Percentiles rank a stretch among this genome's conserved stretches.
phyloP scores from a whole-genome alignment of 306 rosid species.

The Luffa acutangula region DNA sequence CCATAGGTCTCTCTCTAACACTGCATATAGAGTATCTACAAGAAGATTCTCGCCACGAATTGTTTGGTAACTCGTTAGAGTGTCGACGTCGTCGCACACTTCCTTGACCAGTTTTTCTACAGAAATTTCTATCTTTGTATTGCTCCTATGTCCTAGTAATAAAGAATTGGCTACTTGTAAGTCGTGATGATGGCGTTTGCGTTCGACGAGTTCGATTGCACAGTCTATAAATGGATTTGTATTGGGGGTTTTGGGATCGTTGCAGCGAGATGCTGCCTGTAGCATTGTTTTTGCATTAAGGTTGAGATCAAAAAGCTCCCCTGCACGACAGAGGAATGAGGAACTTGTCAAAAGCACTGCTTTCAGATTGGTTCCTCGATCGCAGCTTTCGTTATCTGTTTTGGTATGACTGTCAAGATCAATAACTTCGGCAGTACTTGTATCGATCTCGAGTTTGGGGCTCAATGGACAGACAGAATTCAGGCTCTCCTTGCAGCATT shows the following conservation, averaged over 20 bases:
- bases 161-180: constrained; percentile 32
- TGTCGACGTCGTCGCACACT: constrained; percentile 33
- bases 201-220: constrained; percentile 54
- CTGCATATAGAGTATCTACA: constrained; percentile 36
- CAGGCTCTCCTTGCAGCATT: constrained; percentile 18
- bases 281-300: constrained; percentile 23
- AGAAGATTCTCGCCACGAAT: constrained; percentile 18
- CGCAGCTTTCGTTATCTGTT: constrained; percentile 3
- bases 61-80: constrained; percentile 30
- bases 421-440: constrained; percentile 21
- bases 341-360: constrained; percentile 45
- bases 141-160: constrained; percentile 22
- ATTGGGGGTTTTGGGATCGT: constrained; percentile 13
- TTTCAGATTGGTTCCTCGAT: constrained; percentile 23
- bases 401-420: constrained; percentile 4
- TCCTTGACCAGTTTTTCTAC: constrained; percentile 50
- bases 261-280: constrained; percentile 17
- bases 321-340: constrained; percentile 49
- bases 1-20: constrained; percentile 55
- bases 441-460: constrained; percentile 16
- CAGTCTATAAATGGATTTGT: constrained; percentile 41
- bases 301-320: constrained; percentile 45
- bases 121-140: constrained; percentile 27
- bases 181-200: constrained; percentile 27
- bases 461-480: constrained; percentile 22